Evolutionary conservation across 1,284 basidiomycete species (phyloP).

Genomic region (Moniliophthora roreri): DNA sequence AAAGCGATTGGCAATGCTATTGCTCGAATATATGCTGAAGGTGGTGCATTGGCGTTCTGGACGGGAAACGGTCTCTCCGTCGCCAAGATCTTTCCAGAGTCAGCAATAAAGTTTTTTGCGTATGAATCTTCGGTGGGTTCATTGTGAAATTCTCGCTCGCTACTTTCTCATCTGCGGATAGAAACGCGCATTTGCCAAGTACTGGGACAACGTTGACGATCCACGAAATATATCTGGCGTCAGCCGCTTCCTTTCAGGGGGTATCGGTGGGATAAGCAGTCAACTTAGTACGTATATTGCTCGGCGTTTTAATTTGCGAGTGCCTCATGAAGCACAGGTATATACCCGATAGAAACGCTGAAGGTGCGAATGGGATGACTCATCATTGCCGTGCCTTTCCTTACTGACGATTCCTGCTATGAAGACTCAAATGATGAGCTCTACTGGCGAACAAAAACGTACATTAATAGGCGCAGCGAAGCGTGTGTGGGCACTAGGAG

Average conservation of each 20-base stretch:
- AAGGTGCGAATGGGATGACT: slow-evolving; percentile 57
- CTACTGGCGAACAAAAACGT: slow-evolving; percentile 60
- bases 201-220: slow-evolving; percentile 91
- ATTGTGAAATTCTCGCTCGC: slow-evolving; percentile 13
- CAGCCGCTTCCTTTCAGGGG: slow-evolving; percentile 93
- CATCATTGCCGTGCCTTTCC: slow-evolving; percentile 5
- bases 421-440: slow-evolving; percentile 94
- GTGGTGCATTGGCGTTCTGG: slow-evolving; percentile 93
- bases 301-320: slow-evolving; percentile 12
- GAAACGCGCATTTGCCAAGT: slow-evolving; percentile 93
- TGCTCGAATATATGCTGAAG: slow-evolving; percentile 79
- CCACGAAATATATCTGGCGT: slow-evolving; percentile 87
- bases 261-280: slow-evolving; percentile 91
- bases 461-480: slow-evolving; percentile 60
- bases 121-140: slow-evolving; percentile 87
- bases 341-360: slow-evolving; percentile 87
- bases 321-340: slow-evolving; percentile 49
- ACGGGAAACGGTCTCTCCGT: slow-evolving; percentile 82
- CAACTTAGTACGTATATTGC: slow-evolving; percentile 72
- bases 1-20: slow-evolving; percentile 76
- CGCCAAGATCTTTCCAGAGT: slow-evolving; percentile 95
- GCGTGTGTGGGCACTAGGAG: slow-evolving; percentile 80
- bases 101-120: slow-evolving; percentile 96
- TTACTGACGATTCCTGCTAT: slow-evolving; percentile 8
- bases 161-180: slow-evolving; percentile 30